Evolutionary conservation across 306 rosid species (phyloP).

Genomic region (Quercus parvula): DNA sequence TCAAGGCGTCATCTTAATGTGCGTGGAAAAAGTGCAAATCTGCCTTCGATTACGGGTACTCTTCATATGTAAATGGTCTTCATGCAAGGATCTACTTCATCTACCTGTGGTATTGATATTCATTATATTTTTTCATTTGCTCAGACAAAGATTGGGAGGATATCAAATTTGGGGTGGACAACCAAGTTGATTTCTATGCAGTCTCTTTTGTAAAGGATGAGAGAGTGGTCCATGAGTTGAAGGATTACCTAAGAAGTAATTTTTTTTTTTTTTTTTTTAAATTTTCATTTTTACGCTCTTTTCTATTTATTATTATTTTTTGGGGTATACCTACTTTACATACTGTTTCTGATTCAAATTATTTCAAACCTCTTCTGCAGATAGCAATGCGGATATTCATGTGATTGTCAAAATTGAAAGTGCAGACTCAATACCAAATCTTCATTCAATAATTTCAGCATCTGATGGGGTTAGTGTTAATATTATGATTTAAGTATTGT

Average conservation of each 20-base stretch:
- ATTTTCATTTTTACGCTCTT: constrained; percentile 7
- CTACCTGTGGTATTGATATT: not conserved
- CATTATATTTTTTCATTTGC: constrained; percentile 6
- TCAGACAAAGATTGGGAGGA: constrained; percentile 98
- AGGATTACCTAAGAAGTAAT: constrained; percentile 73
- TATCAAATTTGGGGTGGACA: constrained; percentile 96
- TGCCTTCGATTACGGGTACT: constrained; percentile 94
- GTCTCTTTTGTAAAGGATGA: constrained; percentile 95
- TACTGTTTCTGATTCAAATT: constrained; percentile 9
- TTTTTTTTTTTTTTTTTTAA: not conserved
- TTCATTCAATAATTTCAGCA: constrained; percentile 82
- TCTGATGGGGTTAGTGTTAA: constrained; percentile 84
- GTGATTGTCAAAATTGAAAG: constrained; percentile 96
- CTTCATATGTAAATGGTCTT: not conserved
- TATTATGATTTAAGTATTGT: constrained; percentile 2
- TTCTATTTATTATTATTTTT: constrained; percentile 16
- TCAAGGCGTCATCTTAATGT: constrained; percentile 97
- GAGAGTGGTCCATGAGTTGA: constrained; percentile 84
- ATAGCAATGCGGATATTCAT: constrained; percentile 72
- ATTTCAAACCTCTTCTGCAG: constrained; percentile 35
- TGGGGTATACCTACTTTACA: constrained; percentile 6
- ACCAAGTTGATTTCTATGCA: constrained; percentile 91
- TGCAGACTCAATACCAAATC: constrained; percentile 94
- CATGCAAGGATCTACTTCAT: not conserved
- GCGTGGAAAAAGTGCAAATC: constrained; percentile 93